phyloP scores from a whole-genome alignment of 2,329 filamentous ascomycete species.

The Trichoderma sp. region DNA sequence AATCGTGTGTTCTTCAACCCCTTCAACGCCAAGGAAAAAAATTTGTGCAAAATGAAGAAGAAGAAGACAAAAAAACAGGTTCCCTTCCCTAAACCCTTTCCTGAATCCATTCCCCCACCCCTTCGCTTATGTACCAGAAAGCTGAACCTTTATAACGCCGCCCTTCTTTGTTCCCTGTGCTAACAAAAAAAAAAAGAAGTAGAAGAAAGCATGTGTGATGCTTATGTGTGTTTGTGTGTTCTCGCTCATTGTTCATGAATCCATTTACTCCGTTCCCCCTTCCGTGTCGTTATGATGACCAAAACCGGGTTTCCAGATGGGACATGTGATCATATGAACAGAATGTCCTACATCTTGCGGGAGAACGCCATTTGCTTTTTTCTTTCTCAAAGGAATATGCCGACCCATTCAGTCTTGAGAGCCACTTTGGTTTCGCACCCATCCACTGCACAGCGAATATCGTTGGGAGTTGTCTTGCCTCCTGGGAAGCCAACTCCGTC shows the following conservation, averaged over 20 bases:
- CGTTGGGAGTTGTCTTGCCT: conserved; percentile 29
- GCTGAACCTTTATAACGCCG: not conserved
- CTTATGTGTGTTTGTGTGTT: not conserved
- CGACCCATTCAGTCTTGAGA: conserved; percentile 58
- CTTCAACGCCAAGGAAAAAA: not conserved
- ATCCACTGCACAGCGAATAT: conserved; percentile 56
- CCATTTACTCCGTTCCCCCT: not conserved
- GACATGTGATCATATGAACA: not conserved
- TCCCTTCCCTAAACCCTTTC: not conserved
- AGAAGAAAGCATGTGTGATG: not conserved
- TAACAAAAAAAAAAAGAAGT: not conserved
- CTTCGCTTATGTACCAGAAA: not conserved
- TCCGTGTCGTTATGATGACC: not conserved
- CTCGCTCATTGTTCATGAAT: not conserved
- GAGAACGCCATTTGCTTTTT: not conserved
- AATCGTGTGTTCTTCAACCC: not conserved
- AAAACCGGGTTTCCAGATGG: not conserved
- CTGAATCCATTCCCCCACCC: not conserved
- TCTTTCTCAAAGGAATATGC: conserved; percentile 51
- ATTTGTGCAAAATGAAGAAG: not conserved
- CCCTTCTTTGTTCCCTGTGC: not conserved
- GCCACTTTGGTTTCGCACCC: conserved; percentile 54
- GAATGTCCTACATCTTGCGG: not conserved
- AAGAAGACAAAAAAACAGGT: not conserved
- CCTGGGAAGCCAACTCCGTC: conserved; percentile 40